Percentiles rank a stretch among this genome's conserved stretches.
phyloP scores from a whole-genome alignment of 78 protist genomes.

The Tieghemostelium lacteum region DNA sequence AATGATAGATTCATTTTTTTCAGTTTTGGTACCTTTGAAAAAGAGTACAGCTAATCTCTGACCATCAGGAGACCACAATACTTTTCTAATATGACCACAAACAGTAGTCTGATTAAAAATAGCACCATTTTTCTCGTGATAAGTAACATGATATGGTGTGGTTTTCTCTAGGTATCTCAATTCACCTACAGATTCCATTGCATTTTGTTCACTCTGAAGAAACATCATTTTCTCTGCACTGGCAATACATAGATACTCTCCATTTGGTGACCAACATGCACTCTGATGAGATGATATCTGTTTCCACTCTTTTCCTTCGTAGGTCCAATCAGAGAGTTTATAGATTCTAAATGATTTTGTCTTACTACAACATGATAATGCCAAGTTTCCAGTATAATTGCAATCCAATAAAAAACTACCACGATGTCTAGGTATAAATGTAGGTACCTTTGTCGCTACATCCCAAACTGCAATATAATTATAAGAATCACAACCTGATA shows the following conservation, averaged over 20 bases:
- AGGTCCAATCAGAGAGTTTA: slow-evolving; percentile 51
- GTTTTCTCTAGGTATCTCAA: slow-evolving; percentile 43
- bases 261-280: slow-evolving; percentile 38
- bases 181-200: slow-evolving; percentile 63
- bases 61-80: slow-evolving; percentile 48
- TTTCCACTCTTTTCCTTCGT: slow-evolving; percentile 53
- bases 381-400: slow-evolving; percentile 9
- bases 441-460: slow-evolving; percentile 52
- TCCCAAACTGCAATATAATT: slow-evolving; percentile 47
- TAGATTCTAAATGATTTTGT: slow-evolving; percentile 32
- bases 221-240: slow-evolving; percentile 34
- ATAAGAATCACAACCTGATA: slow-evolving; percentile 11
- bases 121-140: neutral
- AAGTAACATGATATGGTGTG: slow-evolving; percentile 18
- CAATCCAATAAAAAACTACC: slow-evolving; percentile 26
- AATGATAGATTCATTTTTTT: slow-evolving; percentile 10
- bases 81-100: slow-evolving; percentile 54
- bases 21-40: slow-evolving; percentile 4
- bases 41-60: slow-evolving; percentile 64
- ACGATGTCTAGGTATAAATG: slow-evolving; percentile 33
- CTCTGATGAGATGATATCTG: neutral
- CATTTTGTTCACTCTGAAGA: slow-evolving; percentile 51
- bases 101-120: neutral
- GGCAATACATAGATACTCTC: slow-evolving; percentile 31
- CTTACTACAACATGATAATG: slow-evolving; percentile 6